Percentiles rank a stretch among this genome's conserved stretches.
These are phyloP conservation scores for Hibiscus mutabilis DNA, from an alignment of 345 rosid genomes.

Conservation along the genomic window DNA sequence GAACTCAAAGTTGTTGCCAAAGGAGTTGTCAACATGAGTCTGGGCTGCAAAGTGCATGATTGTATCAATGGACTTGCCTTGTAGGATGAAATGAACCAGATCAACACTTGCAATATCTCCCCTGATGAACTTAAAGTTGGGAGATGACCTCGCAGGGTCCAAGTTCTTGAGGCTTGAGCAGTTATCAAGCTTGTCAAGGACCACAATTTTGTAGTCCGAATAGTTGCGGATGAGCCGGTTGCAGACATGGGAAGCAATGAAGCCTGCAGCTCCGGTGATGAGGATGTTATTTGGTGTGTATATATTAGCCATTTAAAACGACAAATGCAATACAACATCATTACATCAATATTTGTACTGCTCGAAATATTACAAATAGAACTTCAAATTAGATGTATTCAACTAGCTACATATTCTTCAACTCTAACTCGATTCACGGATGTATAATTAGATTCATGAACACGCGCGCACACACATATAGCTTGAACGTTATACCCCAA, in stretches of 20 bases:
- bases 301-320: conserved; percentile 18
- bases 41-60: conserved; percentile 77
- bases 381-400: no score
- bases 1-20: conserved; percentile 66
- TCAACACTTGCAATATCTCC: conserved; percentile 64
- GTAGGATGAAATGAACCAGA: conserved; percentile 59
- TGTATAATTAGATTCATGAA: no score
- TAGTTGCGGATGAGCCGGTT: conserved; percentile 54
- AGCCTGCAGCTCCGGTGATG: conserved; percentile 68
- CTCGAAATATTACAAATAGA: no score
- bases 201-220: conserved; percentile 53
- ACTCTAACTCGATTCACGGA: no score
- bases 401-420: no score
- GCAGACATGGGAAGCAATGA: conserved; percentile 68
- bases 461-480: no score
- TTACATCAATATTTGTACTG: no score
- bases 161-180: conserved; percentile 59
- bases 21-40: conserved; percentile 65
- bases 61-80: conserved; percentile 58
- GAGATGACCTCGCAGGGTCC: conserved; percentile 32
- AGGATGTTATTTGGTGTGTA: conserved; percentile 56
- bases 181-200: conserved; percentile 69
- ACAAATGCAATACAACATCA: background rate
- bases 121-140: conserved; percentile 57
- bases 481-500: no score